Conservation (phyloP, 208 protist genomes). For the Paratrypanosoma confusum region DNA sequence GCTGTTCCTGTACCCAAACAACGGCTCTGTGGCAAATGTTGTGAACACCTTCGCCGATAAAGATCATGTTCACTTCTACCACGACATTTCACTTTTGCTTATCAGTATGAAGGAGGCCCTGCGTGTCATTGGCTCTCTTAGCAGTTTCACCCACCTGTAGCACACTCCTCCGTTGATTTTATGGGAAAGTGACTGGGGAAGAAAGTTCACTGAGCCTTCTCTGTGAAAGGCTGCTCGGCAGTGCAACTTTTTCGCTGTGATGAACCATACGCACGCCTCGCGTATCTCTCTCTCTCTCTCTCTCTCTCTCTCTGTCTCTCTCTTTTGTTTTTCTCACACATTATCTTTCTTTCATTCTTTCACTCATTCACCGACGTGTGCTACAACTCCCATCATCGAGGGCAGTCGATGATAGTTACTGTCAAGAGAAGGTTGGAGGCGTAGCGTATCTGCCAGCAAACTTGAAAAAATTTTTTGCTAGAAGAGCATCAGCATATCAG, state of each 20-base stretch:
- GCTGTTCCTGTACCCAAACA: constrained; percentile 70
- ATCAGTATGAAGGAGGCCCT: constrained; percentile 27
- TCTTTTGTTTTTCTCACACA: not conserved
- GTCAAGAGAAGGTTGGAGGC: too few relatives aligned
- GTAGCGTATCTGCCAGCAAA: too few relatives aligned
- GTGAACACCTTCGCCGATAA: constrained; percentile 28
- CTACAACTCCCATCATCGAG: too few relatives aligned
- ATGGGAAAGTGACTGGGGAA: too few relatives aligned
- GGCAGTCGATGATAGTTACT: too few relatives aligned
- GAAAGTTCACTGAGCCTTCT: too few relatives aligned
- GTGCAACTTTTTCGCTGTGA: too few relatives aligned
- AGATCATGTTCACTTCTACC: constrained; percentile 38
- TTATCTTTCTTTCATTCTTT: not conserved
- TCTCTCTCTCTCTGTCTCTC: not conserved
- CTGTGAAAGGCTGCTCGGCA: too few relatives aligned
- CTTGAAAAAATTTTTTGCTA: too few relatives aligned
- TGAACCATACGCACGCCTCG: constrained; percentile 14
- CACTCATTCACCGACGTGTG: too few relatives aligned
- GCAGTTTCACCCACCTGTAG: not conserved
- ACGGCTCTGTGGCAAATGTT: constrained; percentile 53
- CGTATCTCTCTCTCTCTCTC: constrained; percentile 5
- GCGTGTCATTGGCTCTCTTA: constrained; percentile 20
- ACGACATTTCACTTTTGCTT: constrained; percentile 18
- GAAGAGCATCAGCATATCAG: not conserved
- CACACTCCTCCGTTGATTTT: too few relatives aligned